Evolutionary conservation across 768 basidiomycete species (phyloP).

Genomic region (Phlegmacium glaucopus): DNA sequence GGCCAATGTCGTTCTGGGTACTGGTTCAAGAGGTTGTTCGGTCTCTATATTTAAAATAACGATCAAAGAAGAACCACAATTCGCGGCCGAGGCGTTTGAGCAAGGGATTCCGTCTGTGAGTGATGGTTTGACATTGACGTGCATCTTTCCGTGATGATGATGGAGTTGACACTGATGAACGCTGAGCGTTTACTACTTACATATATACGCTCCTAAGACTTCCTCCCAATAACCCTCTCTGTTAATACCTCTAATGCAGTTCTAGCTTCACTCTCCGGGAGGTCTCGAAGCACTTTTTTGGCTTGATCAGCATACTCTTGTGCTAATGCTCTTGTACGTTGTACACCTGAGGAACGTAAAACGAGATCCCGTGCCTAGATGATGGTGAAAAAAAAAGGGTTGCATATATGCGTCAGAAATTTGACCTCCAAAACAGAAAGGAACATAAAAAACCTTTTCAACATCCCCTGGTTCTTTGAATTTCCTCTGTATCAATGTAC

Average conservation of each 20-base stretch:
- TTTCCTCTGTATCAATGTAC: constrained; percentile 78
- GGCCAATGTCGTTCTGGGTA: no score
- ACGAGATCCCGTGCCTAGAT: constrained; percentile 73
- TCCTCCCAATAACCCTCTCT: constrained; percentile 64
- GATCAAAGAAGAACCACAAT: constrained; percentile 42
- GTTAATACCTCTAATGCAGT: constrained; percentile 71
- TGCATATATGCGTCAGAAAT: no score
- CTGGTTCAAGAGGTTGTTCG: no score
- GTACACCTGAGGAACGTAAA: constrained; percentile 72
- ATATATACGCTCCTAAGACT: constrained; percentile 33
- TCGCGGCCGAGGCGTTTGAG: constrained; percentile 38
- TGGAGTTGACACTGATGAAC: no score
- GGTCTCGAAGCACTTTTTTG: constrained; percentile 57
- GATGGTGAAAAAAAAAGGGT: constrained; percentile 3
- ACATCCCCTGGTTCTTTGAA: constrained; percentile 85
- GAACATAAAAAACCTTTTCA: constrained; percentile 55
- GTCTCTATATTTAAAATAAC: constrained; percentile 39
- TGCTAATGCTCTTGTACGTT: constrained; percentile 79
- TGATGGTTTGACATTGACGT: background rate
- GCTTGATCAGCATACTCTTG: constrained; percentile 77
- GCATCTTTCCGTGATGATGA: no score
- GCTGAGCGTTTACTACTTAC: no score
- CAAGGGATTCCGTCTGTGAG: constrained; percentile 29
- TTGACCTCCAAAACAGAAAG: no score
- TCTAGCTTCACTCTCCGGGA: constrained; percentile 87